These are phyloP conservation scores for Geotrichum carabidarum DNA, from an alignment of 1,139 yeast species.

Conservation along the genomic window DNA sequence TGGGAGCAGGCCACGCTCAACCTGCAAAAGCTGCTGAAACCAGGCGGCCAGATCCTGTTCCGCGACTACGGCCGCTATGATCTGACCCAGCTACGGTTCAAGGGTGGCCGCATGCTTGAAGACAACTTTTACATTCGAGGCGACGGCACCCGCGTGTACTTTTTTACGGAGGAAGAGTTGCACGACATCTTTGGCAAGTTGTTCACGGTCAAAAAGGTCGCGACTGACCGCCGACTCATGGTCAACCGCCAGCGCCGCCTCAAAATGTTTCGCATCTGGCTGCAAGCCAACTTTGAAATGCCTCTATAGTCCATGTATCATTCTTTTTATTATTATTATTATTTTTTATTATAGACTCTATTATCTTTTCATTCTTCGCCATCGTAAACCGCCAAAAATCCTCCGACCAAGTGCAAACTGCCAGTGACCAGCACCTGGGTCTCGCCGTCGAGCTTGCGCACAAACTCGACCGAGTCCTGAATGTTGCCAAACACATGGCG, in stretches of 20 bases:
- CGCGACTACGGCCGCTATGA: slow-evolving; percentile 96
- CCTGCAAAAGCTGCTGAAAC: slow-evolving; percentile 67
- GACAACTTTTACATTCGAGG: slow-evolving; percentile 96
- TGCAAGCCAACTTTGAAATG: slow-evolving; percentile 74
- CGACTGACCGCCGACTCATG: slow-evolving; percentile 81
- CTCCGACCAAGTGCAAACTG: slow-evolving; percentile 90
- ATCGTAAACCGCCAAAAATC: slow-evolving; percentile 79
- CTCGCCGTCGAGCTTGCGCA: slow-evolving; percentile 39
- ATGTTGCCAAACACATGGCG: slow-evolving; percentile 65
- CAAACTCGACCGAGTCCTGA: slow-evolving; percentile 61
- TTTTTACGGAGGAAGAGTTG: slow-evolving; percentile 90
- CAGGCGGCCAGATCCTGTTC: slow-evolving; percentile 85
- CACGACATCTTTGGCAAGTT: slow-evolving; percentile 61
- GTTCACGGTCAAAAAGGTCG: slow-evolving; percentile 71
- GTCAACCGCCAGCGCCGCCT: slow-evolving; percentile 88
- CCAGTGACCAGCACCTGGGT: slow-evolving; percentile 87
- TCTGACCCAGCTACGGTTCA: slow-evolving; percentile 90
- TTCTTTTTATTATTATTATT: background rate
- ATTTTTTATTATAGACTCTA: background rate
- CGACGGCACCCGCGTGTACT: slow-evolving; percentile 95
- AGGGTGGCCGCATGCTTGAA: slow-evolving; percentile 77
- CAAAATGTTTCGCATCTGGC: slow-evolving; percentile 96
- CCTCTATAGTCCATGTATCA: background rate
- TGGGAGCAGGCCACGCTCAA: slow-evolving; percentile 79
- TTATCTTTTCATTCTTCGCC: slow-evolving; percentile 22